Conservation (phyloP, 139 green algal species). For the Nannochloris sp. region DNA sequence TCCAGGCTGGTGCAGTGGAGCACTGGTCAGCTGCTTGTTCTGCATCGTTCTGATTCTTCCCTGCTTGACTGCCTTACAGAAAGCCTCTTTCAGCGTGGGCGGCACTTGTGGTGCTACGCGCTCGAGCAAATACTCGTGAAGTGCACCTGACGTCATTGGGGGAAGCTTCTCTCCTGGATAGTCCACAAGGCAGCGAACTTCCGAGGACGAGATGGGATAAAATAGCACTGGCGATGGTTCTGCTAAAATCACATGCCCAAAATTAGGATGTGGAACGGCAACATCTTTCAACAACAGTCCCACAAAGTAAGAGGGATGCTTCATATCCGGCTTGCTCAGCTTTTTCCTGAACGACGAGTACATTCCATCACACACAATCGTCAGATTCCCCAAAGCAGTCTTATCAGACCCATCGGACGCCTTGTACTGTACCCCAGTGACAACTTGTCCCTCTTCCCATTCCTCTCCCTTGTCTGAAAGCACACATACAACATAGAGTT, state of each 20-base stretch:
- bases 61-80: conserved; percentile 52
- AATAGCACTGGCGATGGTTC: conserved; percentile 93
- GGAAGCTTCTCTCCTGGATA: conserved; percentile 72
- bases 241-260: conserved; percentile 93
- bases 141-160: conserved; percentile 33
- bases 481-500: not conserved
- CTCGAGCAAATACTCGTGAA: conserved; percentile 53
- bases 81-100: conserved; percentile 52
- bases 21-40: conserved; percentile 54
- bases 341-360: conserved; percentile 82
- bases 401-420: conserved; percentile 31
- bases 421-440: conserved; percentile 84
- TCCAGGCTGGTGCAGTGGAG: conserved; percentile 67
- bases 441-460: conserved; percentile 66
- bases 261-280: conserved; percentile 70
- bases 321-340: conserved; percentile 54
- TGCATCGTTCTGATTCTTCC: conserved; percentile 68
- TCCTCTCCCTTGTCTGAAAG: conserved; percentile 34
- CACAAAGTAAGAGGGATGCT: conserved; percentile 88
- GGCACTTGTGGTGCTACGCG: conserved; percentile 58
- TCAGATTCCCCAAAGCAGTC: conserved; percentile 64
- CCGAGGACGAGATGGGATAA: conserved; percentile 88
- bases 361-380: conserved; percentile 93
- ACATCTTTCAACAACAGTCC: conserved; percentile 69
- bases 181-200: conserved; percentile 89